Evolutionary conservation across 495 filamentous ascomycete genomes (phyloP), one percentile per base, ranked within the genome.

Genomic region (Hypomontagnella submonticulosa): DNA sequence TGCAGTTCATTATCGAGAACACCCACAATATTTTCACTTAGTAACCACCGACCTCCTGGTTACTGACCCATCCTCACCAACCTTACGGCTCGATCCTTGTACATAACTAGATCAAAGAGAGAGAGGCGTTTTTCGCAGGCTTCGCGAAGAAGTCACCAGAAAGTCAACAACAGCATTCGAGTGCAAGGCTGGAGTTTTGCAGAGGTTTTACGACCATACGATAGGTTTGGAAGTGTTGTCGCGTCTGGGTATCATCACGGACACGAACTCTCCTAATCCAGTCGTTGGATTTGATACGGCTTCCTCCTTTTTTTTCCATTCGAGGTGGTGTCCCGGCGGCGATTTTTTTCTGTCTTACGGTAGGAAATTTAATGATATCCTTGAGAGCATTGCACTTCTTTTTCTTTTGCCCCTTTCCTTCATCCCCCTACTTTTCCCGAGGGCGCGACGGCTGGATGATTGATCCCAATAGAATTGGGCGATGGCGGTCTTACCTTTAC

Each of bases 1-100:
- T 98, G 67, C 93, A 96, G 74, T 96, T 93, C 72, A 76, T 97
- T 71, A 91, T 96, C 66, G 92, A 96, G 69, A 88, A 95, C 66
- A 92, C 89, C 69, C 85, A 92, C 57, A 85, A 84, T 59, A 88
- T 96, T 40, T 97, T 97, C 76, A 81, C 54, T 18, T 74, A 70
- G 54, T 50, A 27, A 27, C 23, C 6, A 34, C 32, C 40, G 34
- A 27, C 32, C 38, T 20, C 44, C 36, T 37, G 36, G 38, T 15
- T 63, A 41, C 12, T 41, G 42, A 15, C 15, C 36, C 38, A 37
- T 19, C 23, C 27, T 10, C 32, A 19, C 46, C 46, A 46, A 27
- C 59, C 59, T 13, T 43, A 46, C 49, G 8, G 52, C 34, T 42
- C 56, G 38, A 53, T 6, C 55, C 47, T 61, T 70, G 66, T 72